Evolutionary conservation across 768 basidiomycete species (phyloP).

Genomic region (Boletales sp.): DNA sequence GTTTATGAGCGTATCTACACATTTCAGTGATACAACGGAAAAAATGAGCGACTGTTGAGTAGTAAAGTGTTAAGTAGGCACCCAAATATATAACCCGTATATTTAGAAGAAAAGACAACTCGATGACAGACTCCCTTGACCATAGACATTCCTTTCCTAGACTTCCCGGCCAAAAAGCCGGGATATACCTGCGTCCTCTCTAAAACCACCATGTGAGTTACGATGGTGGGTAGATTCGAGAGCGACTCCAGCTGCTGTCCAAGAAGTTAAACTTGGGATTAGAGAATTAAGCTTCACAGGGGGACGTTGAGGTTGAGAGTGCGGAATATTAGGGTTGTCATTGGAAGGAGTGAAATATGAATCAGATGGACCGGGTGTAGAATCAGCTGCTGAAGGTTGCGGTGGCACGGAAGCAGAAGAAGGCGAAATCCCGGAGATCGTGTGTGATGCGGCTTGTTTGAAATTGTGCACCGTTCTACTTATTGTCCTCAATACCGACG

Average conservation of each 20-base stretch:
- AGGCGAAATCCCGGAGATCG: conserved; percentile 22
- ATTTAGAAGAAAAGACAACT: conserved; percentile 2
- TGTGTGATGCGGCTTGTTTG: conserved; percentile 30
- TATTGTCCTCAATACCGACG: conserved; percentile 52
- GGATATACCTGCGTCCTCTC: conserved; percentile 21
- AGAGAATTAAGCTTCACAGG: conserved; percentile 24
- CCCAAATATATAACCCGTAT: conserved; percentile 3
- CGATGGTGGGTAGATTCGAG: conserved; percentile 16
- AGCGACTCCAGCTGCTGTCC: conserved; percentile 28
- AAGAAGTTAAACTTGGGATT: conserved; percentile 34
- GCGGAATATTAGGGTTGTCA: conserved; percentile 8
- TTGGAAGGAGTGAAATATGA: background rate
- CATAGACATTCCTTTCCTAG: conserved; percentile 22
- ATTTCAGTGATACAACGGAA: conserved; percentile 16
- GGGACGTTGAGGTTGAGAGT: conserved; percentile 20
- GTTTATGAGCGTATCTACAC: background rate
- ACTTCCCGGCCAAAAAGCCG: conserved; percentile 27
- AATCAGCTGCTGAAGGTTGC: conserved; percentile 10
- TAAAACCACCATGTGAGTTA: conserved; percentile 3
- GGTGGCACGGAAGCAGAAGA: conserved; percentile 3
- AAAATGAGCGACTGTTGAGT: background rate
- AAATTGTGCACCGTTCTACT: conserved; percentile 54
- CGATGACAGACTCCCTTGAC: background rate
- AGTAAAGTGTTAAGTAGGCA: background rate
- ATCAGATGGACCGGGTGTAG: conserved; percentile 1